phyloP scores from a whole-genome alignment of 2,329 filamentous ascomycete species.

The Aspergillus pseudotamarii region DNA sequence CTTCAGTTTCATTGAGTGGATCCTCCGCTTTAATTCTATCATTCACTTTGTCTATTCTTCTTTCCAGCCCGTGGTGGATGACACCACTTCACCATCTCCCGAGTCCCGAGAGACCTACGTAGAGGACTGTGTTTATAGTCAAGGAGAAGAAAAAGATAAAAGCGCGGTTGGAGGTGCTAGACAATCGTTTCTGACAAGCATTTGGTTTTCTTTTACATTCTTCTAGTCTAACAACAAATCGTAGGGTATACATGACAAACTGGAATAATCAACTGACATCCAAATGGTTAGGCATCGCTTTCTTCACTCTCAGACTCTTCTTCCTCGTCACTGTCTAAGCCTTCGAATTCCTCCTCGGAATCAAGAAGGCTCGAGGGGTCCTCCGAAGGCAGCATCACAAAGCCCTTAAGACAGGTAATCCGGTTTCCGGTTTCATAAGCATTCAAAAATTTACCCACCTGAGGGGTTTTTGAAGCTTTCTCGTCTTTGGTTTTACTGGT shows the following conservation, averaged over 20 bases:
- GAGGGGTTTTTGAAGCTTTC: conserved; percentile 29
- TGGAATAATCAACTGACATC: conserved; percentile 6
- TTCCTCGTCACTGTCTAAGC: conserved; percentile 27
- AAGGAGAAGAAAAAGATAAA: not conserved
- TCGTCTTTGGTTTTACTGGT: conserved; percentile 17
- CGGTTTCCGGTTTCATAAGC: conserved; percentile 83
- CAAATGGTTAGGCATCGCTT: conserved; percentile 28
- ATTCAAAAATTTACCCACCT: conserved; percentile 70
- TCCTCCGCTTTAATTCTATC: not conserved
- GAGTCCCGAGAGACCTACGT: not conserved
- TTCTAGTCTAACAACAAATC: conserved; percentile 13
- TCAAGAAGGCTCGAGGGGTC: conserved; percentile 58
- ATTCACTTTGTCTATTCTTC: not conserved
- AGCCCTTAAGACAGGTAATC: conserved; percentile 85
- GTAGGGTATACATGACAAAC: conserved; percentile 27
- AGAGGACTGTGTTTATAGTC: not conserved
- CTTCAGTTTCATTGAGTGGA: not conserved
- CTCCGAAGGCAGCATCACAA: conserved; percentile 72
- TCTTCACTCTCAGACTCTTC: conserved; percentile 28
- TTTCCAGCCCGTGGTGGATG: not conserved
- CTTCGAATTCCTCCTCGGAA: conserved; percentile 35
- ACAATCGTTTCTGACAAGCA: not conserved
- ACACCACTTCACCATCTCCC: not conserved
- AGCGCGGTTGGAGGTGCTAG: not conserved
- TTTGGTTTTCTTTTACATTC: not conserved